Evolutionary conservation across 805 yeast genomes (phyloP).

Genomic region (Kodamaea kaohsiungensis): DNA sequence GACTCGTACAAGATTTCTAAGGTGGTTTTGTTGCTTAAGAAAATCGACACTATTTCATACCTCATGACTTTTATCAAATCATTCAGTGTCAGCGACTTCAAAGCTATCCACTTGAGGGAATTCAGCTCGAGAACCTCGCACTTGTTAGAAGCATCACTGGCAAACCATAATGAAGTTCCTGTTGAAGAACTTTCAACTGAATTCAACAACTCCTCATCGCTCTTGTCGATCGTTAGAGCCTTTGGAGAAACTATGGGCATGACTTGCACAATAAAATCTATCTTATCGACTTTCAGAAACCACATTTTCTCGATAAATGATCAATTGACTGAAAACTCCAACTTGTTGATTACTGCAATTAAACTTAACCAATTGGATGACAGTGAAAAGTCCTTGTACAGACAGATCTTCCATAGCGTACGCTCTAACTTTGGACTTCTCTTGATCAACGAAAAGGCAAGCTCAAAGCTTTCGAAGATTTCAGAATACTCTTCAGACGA

Average conservation of each 20-base stretch:
- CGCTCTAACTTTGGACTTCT: slow-evolving; percentile 36
- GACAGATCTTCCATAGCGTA: slow-evolving; percentile 26
- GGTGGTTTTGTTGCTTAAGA: slow-evolving; percentile 28
- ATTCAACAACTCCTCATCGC: slow-evolving; percentile 30
- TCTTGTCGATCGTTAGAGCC: slow-evolving; percentile 35
- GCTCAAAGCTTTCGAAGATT: slow-evolving; percentile 2
- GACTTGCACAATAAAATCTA: slow-evolving; percentile 27
- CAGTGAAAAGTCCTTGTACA: slow-evolving; percentile 24
- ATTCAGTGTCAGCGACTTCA: slow-evolving; percentile 34
- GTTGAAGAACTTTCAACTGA: slow-evolving; percentile 24
- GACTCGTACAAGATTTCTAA: slow-evolving; percentile 22
- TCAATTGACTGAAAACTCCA: slow-evolving; percentile 25
- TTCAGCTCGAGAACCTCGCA: slow-evolving; percentile 71
- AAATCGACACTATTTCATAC: slow-evolving; percentile 33
- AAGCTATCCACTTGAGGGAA: slow-evolving; percentile 57
- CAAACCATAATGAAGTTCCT: slow-evolving; percentile 21
- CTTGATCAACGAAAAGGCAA: slow-evolving; percentile 20
- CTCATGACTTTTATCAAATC: slow-evolving; percentile 34
- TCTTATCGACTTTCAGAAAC: slow-evolving; percentile 33
- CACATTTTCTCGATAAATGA: slow-evolving; percentile 33
- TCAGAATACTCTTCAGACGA: slow-evolving; percentile 7
- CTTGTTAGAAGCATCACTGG: slow-evolving; percentile 60
- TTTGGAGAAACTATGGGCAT: slow-evolving; percentile 35
- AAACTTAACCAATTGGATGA: slow-evolving; percentile 21
- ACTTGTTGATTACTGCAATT: slow-evolving; percentile 28